These are phyloP conservation scores for Laburnicola sp. DNA, from an alignment of 2,329 filamentous ascomycete genomes.

Conservation along the genomic window DNA sequence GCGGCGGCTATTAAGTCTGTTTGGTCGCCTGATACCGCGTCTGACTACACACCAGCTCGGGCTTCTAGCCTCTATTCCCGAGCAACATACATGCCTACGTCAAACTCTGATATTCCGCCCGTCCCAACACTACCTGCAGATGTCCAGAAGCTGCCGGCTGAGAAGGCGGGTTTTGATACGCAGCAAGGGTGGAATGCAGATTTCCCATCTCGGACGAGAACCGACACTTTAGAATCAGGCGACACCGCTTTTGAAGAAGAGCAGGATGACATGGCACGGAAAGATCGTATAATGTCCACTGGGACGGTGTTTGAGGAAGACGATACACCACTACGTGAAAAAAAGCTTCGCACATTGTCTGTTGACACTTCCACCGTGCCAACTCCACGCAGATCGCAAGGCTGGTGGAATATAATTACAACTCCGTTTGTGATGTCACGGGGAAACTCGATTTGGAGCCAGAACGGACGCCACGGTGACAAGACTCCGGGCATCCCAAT, in stretches of 20 bases:
- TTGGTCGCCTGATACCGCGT: conserved; percentile 63
- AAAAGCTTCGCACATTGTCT: conserved; percentile 37
- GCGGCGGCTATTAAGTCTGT: conserved; percentile 55
- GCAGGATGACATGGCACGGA: conserved; percentile 49
- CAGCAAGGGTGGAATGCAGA: conserved; percentile 5
- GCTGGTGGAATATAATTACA: conserved; percentile 78
- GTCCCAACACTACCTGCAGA: conserved; percentile 40
- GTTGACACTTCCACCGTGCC: conserved; percentile 48
- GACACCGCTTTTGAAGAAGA: conserved; percentile 54
- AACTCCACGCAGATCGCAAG: conserved; percentile 62
- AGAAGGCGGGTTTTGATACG: conserved; percentile 1
- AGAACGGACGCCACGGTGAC: conserved; percentile 24
- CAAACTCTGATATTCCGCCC: conserved; percentile 56
- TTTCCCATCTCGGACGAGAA: conserved; percentile 25
- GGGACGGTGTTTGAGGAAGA: conserved; percentile 74
- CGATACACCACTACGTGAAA: conserved; percentile 45
- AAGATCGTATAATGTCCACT: conserved; percentile 55
- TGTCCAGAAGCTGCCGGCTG: conserved; percentile 17
- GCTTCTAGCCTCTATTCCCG: conserved; percentile 67
- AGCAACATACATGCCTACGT: conserved; percentile 42
- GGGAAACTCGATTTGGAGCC: conserved; percentile 41
- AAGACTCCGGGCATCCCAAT: conserved; percentile 40
- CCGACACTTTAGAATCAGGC: conserved; percentile 41
- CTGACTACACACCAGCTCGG: conserved; percentile 54
- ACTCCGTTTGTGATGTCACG: conserved; percentile 63